A percentile compares a stretch with the other conserved stretches of the same genome.
phyloP scores from a whole-genome alignment of 2,329 filamentous ascomycete genomes.

The Aspergillus flavus region DNA sequence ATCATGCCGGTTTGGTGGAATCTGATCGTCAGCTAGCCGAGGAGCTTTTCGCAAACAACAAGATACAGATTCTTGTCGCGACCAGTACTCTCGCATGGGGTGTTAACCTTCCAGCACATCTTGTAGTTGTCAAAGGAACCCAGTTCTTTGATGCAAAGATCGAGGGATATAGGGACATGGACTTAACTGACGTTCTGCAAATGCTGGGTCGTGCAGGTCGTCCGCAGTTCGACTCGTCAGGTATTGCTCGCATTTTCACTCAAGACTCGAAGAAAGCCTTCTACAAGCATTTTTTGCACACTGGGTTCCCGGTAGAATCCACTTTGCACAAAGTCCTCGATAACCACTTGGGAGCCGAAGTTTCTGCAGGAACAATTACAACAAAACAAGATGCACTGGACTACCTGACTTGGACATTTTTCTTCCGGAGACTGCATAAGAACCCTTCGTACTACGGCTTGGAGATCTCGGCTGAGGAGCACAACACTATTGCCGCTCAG shows the following conservation, averaged over 20 bases:
- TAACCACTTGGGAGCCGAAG: constrained; percentile 93
- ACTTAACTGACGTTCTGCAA: constrained; percentile 94
- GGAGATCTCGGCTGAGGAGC: constrained; percentile 88
- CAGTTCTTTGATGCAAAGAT: constrained; percentile 98
- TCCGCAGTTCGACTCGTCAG: constrained; percentile 93
- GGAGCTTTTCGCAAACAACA: constrained; percentile 94
- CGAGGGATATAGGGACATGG: constrained; percentile 98
- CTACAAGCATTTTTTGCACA: constrained; percentile 98
- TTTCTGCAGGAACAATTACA: constrained; percentile 87
- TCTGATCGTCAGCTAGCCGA: constrained; percentile 89
- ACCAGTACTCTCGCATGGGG: constrained; percentile 98
- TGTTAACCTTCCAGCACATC: constrained; percentile 93
- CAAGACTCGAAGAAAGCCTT: constrained; percentile 98
- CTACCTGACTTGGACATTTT: constrained; percentile 99
- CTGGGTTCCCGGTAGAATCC: constrained; percentile 95
- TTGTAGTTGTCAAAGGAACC: constrained; percentile 97
- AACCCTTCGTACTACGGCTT: constrained; percentile 98
- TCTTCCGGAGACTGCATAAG: constrained; percentile 95
- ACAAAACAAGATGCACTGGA: constrained; percentile 97
- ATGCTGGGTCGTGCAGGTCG: constrained; percentile 96
- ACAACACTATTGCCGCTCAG: constrained; percentile 84
- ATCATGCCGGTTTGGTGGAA: constrained; percentile 95
- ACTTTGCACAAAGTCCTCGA: constrained; percentile 94
- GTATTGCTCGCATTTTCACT: constrained; percentile 95
- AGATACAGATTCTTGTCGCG: constrained; percentile 94